Conservation (phyloP, 768 basidiomycete genomes). For the Suillus subluteus region DNA sequence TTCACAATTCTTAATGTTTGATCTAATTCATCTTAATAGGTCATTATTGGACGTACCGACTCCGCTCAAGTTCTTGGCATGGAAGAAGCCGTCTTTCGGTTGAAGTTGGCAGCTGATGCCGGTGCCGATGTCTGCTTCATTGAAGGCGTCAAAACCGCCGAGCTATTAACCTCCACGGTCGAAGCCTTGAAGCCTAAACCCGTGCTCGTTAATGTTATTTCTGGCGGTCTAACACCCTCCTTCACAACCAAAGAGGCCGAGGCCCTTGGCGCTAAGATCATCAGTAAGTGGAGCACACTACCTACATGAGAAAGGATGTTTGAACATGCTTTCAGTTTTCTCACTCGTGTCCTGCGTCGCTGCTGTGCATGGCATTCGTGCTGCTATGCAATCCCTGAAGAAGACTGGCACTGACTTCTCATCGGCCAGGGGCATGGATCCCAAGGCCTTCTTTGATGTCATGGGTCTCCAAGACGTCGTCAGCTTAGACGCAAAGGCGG, state of each 20-base stretch:
- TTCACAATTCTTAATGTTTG: background rate
- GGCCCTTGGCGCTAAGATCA: slow-evolving; percentile 72
- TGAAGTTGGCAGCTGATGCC: slow-evolving; percentile 71
- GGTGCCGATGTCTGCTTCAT: slow-evolving; percentile 85
- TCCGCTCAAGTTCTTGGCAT: slow-evolving; percentile 79
- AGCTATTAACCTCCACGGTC: slow-evolving; percentile 65
- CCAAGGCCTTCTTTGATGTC: slow-evolving; percentile 76
- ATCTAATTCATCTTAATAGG: slow-evolving; percentile 36
- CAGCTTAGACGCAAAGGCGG: slow-evolving; percentile 57
- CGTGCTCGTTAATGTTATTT: slow-evolving; percentile 80
- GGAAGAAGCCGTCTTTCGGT: slow-evolving; percentile 70
- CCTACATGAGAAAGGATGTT: background rate
- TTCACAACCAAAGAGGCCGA: slow-evolving; percentile 75
- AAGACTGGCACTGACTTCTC: slow-evolving; percentile 77
- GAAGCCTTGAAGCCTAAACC: slow-evolving; percentile 73
- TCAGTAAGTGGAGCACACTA: slow-evolving; percentile 52
- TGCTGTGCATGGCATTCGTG: slow-evolving; percentile 75
- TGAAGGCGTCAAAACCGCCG: slow-evolving; percentile 73
- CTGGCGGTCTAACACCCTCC: slow-evolving; percentile 75
- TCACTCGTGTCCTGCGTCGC: slow-evolving; percentile 78
- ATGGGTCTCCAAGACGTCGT: slow-evolving; percentile 66
- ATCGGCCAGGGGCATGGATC: slow-evolving; percentile 70
- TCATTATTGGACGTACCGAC: slow-evolving; percentile 78
- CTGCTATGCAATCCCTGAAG: slow-evolving; percentile 75
- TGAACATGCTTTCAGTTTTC: slow-evolving; percentile 52